phyloP scores from a whole-genome alignment of 768 basidiomycete genomes.

The Collybia sp. region DNA sequence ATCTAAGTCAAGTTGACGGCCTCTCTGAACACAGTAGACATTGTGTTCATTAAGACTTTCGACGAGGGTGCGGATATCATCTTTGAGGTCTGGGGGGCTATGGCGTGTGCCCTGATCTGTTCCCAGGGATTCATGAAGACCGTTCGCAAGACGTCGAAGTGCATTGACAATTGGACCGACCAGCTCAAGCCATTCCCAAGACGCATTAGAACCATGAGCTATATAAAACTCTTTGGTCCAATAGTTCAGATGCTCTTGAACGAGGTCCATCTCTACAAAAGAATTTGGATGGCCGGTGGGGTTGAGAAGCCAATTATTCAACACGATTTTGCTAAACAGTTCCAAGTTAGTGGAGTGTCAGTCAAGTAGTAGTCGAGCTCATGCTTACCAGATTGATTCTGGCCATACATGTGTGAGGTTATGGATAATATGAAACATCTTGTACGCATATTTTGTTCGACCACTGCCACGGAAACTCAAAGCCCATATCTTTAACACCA shows the following conservation, averaged over 20 bases:
- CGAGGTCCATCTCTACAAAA: constrained; percentile 23
- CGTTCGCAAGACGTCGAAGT: constrained; percentile 12
- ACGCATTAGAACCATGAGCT: constrained; percentile 15
- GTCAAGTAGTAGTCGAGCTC: no score
- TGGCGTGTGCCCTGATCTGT: constrained; percentile 15
- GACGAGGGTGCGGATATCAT: constrained; percentile 17
- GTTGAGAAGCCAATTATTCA: constrained; percentile 30
- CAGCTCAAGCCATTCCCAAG: constrained; percentile 23
- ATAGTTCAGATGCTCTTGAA: constrained; percentile 30
- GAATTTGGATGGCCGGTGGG: constrained; percentile 19
- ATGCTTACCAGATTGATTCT: constrained; percentile 12
- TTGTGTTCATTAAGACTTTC: constrained; percentile 14
- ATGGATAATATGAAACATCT: constrained; percentile 24
- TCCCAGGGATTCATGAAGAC: constrained; percentile 14
- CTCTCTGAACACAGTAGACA: constrained; percentile 12
- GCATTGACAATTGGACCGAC: constrained; percentile 18
- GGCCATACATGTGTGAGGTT: constrained; percentile 20
- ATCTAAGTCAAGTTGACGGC: constrained; percentile 9
- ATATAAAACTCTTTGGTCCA: constrained; percentile 26
- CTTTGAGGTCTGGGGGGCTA: constrained; percentile 9
- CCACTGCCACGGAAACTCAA: constrained; percentile 25
- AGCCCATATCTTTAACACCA: constrained; percentile 22
- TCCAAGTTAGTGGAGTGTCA: neutral
- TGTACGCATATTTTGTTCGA: constrained; percentile 26
- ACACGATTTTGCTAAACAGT: constrained; percentile 14